Base-by-base conservation (phyloP, 306 rosid genomes). In the Cucurbita ficifolia region DNA sequence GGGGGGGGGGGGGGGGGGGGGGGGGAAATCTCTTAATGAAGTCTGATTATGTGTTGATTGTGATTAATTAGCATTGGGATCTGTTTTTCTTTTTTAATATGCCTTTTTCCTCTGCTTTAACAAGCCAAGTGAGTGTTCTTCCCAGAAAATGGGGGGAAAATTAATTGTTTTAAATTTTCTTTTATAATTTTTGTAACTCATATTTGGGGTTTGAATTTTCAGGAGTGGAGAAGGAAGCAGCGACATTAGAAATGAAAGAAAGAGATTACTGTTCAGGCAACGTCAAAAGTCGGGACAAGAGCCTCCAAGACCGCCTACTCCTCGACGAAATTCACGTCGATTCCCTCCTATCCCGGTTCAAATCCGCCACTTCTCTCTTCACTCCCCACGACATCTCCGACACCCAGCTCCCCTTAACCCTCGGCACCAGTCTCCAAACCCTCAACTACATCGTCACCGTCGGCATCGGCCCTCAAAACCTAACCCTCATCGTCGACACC, bases 401-500 rank as follows among this genome's bases (percentile, higher is more conserved):
- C 45, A 64, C 86, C 80, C 94, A 82, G 81, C 78, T 90, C 79
- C 97, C 94, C 74, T 65, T 93, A 75, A 58, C 82, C 75, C 86
- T 92, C 58, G 96, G 96, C 16, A 56, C 84, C 71, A 80, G 78
- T 65, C 83, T 90, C 53, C 74, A 87, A 65, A 88, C 88, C 24
- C 78, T 88, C 48, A 93, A 90, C 77, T 93, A 93, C 86, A 78
- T 93, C 52, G 98, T 88, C 65, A 90, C 84, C 10, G 74, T 90
- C 69, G 86, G 76, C 72, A 38, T 90, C 14, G 89, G 94, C 8
- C 76, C 75, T 38, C 83, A 76, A 73, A 87, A 90, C 54, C 76
- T 83, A 84, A 87, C 93, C 1, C 85, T 93, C 72, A 85, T 88
- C 50, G 92, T 93, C 46, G 97, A 93, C 84, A 90, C 97, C 3